phyloP scores from a whole-genome alignment of 495 filamentous ascomycete genomes.

The Neurospora hispaniola region DNA sequence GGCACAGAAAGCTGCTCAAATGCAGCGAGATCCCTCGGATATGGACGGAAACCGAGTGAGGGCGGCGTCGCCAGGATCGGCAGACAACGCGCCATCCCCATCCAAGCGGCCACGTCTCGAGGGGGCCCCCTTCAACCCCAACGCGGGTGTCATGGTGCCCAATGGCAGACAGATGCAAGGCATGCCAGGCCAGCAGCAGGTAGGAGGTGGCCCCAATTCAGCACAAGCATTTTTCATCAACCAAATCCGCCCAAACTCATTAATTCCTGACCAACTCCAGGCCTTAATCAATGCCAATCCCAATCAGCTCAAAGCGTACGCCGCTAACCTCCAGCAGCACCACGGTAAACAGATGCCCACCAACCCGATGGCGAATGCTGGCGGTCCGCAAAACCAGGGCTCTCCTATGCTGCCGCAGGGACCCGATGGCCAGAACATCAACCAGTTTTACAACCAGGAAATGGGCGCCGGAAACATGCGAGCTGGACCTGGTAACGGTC shows the following conservation, averaged over 20 bases:
- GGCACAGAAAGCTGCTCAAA: constrained; percentile 56
- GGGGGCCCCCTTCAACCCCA: constrained; percentile 49
- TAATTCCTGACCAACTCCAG: constrained; percentile 69
- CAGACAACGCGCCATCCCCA: constrained; percentile 84
- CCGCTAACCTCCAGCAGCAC: constrained; percentile 70
- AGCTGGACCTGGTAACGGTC: constrained; percentile 43
- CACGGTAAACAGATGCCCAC: constrained; percentile 69
- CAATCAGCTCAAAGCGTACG: constrained; percentile 57
- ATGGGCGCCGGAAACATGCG: constrained; percentile 46
- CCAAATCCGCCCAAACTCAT: constrained; percentile 61
- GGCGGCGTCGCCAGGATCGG: constrained; percentile 68
- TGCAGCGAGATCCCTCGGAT: constrained; percentile 77
- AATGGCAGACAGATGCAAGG: constrained; percentile 65
- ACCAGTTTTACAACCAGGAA: constrained; percentile 56
- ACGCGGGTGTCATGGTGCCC: constrained; percentile 61
- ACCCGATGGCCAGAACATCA: constrained; percentile 52
- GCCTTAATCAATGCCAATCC: constrained; percentile 53
- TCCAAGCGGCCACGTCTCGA: constrained; percentile 88
- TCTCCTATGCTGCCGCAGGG: constrained; percentile 71
- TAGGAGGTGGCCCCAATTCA: constrained; percentile 42
- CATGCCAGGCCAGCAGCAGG: constrained; percentile 65
- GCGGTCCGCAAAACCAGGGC: constrained; percentile 49
- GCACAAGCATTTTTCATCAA: constrained; percentile 58
- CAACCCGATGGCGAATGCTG: constrained; percentile 45
- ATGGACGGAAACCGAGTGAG: constrained; percentile 78